These are phyloP conservation scores for Falciphora oryzae DNA, from an alignment of 2,329 filamentous ascomycete species.

Conservation along the genomic window DNA sequence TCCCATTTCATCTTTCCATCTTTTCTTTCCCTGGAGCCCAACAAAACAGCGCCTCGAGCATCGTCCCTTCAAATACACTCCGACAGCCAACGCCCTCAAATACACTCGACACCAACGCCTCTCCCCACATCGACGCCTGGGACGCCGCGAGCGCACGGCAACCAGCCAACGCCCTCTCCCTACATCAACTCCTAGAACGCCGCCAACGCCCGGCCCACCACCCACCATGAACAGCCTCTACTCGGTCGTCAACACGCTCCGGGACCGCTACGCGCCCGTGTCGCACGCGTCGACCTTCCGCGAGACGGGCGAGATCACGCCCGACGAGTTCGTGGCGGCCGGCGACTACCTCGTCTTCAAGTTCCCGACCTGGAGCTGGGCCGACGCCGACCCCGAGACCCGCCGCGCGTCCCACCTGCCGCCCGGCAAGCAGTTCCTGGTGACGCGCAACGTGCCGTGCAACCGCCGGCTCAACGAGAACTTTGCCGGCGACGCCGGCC, in stretches of 20 bases:
- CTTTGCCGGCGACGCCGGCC: constrained; percentile 82
- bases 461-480: constrained; percentile 86
- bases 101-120: too few species aligned
- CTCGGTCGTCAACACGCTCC: constrained; percentile 85
- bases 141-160: too few species aligned
- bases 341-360: constrained; percentile 99
- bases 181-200: too few species aligned
- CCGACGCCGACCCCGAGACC: constrained; percentile 73
- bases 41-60: too few species aligned
- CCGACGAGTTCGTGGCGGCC: constrained; percentile 91
- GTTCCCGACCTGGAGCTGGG: constrained; percentile 98
- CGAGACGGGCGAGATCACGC: constrained; percentile 89
- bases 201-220: not conserved
- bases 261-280: constrained; percentile 86
- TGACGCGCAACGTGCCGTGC: constrained; percentile 92
- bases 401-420: constrained; percentile 80
- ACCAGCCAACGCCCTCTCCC: not conserved
- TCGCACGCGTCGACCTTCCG: constrained; percentile 90
- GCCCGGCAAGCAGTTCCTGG: constrained; percentile 86
- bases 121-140: too few species aligned
- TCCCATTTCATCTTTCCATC: not conserved
- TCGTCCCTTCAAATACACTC: not conserved
- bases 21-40: not conserved
- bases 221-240: constrained; percentile 72
- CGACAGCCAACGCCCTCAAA: too few species aligned